Evolutionary conservation across 2,329 filamentous ascomycete genomes (phyloP).

Genomic region (Penicillium sp.): DNA sequence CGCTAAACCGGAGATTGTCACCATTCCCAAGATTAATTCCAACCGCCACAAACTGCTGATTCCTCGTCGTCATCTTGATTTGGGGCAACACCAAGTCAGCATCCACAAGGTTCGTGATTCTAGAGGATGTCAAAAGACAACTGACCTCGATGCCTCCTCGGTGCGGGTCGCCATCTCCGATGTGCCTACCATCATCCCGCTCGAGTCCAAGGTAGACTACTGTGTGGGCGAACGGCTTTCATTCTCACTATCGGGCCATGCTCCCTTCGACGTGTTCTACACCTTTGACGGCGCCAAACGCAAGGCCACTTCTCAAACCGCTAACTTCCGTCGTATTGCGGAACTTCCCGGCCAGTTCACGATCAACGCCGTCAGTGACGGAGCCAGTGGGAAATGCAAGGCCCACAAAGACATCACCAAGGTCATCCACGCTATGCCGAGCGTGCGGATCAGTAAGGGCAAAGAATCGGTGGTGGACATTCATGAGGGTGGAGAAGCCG

Average conservation of each 20-base stretch:
- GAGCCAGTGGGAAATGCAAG: conserved; percentile 71
- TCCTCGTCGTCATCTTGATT: conserved; percentile 70
- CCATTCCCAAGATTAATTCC: conserved; percentile 67
- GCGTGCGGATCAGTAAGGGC: conserved; percentile 80
- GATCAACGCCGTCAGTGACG: conserved; percentile 79
- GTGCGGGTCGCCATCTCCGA: conserved; percentile 90
- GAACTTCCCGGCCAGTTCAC: conserved; percentile 82
- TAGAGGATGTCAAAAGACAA: conserved; percentile 73
- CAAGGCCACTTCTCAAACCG: conserved; percentile 63
- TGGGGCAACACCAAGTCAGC: conserved; percentile 80
- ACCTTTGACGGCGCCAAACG: conserved; percentile 69
- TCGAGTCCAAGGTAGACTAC: conserved; percentile 77
- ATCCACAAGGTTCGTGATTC: conserved; percentile 84
- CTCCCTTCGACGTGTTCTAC: conserved; percentile 89
- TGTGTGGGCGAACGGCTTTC: conserved; percentile 92
- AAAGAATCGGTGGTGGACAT: conserved; percentile 76
- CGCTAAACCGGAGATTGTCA: conserved; percentile 68
- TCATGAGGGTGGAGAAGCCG: conserved; percentile 88
- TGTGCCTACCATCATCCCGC: conserved; percentile 77
- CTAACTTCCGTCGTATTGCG: conserved; percentile 84
- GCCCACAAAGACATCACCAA: conserved; percentile 70
- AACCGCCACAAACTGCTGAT: conserved; percentile 72
- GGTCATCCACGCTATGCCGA: conserved; percentile 81
- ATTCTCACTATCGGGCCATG: conserved; percentile 80
- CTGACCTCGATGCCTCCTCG: conserved; percentile 60